Percentiles rank a stretch among this genome's conserved stretches.
Evolutionary conservation across 495 filamentous ascomycete genomes (phyloP).

Genomic region (Talaromyces trachyspermus): DNA sequence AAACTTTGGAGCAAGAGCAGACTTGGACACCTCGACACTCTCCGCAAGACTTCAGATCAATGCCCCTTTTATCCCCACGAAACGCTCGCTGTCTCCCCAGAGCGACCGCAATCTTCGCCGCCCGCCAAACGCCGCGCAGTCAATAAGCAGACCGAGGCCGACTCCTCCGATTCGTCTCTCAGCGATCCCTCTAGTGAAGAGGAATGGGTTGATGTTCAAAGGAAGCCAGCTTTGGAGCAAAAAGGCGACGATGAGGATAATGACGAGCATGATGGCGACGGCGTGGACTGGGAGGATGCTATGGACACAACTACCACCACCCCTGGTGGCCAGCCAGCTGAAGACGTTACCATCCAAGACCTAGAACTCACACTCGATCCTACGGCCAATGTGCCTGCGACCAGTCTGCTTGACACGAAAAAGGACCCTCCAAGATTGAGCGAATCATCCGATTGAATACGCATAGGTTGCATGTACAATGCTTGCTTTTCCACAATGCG

Average conservation of each 20-base stretch:
- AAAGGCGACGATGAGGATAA: conserved; percentile 24
- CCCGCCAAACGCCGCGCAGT: conserved; percentile 51
- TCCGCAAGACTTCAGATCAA: conserved; percentile 13
- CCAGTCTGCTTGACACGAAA: conserved; percentile 63
- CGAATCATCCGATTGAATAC: conserved; percentile 66
- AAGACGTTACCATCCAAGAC: conserved; percentile 39
- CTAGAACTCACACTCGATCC: conserved; percentile 69
- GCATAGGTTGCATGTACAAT: conserved; percentile 85
- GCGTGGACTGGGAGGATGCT: conserved; percentile 86
- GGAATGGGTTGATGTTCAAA: conserved; percentile 6
- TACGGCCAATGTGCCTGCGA: conserved; percentile 43
- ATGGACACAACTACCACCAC: conserved; percentile 35
- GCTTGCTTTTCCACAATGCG: conserved; percentile 80
- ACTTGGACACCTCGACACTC: background rate
- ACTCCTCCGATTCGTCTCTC: conserved; percentile 52
- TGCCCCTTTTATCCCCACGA: conserved; percentile 48
- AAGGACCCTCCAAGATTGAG: conserved; percentile 78
- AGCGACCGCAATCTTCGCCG: conserved; percentile 52
- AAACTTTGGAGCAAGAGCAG: no score
- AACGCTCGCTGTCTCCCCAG: conserved; percentile 30
- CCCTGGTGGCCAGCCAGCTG: conserved; percentile 13
- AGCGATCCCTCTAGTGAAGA: conserved; percentile 46
- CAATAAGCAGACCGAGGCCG: conserved; percentile 42
- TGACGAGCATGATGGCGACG: conserved; percentile 58
- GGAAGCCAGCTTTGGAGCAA: conserved; percentile 12